These are phyloP conservation scores for Zygoascus meyerae DNA, from an alignment of 1,139 yeast species.

Conservation along the genomic window DNA sequence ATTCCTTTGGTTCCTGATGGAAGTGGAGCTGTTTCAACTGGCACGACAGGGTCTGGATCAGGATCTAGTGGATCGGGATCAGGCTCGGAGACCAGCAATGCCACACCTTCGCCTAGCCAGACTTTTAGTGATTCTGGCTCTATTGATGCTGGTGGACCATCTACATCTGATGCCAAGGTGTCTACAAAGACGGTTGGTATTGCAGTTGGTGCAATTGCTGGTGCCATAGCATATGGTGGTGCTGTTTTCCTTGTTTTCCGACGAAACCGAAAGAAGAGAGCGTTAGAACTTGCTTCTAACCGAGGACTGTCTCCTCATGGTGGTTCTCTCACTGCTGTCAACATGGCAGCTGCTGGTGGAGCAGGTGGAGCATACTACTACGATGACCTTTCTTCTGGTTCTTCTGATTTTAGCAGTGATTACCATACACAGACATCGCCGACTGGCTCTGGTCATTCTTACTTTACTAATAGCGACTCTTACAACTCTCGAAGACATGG, in stretches of 20 bases:
- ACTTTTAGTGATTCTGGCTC: slow-evolving; percentile 26
- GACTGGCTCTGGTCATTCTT: slow-evolving; percentile 13
- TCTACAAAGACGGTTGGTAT: slow-evolving; percentile 34
- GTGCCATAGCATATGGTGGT: slow-evolving; percentile 34
- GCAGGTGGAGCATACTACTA: slow-evolving; percentile 12
- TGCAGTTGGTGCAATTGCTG: slow-evolving; percentile 36
- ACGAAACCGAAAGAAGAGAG: slow-evolving; percentile 27
- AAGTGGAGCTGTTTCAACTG: slow-evolving; percentile 16
- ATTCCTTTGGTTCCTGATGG: slow-evolving; percentile 31
- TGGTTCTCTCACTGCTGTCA: slow-evolving; percentile 9
- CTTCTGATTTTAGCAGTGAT: slow-evolving; percentile 13
- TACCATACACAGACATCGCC: slow-evolving; percentile 6
- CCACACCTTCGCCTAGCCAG: slow-evolving; percentile 11
- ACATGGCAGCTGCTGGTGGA: slow-evolving; percentile 11
- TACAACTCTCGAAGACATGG: slow-evolving; percentile 18
- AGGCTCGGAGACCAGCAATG: slow-evolving; percentile 12
- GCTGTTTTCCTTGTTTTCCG: slow-evolving; percentile 32
- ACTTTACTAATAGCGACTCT: slow-evolving; percentile 5
- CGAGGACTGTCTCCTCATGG: slow-evolving; percentile 7
- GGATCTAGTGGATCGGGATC: slow-evolving; percentile 14
- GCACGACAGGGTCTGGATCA: slow-evolving; percentile 18
- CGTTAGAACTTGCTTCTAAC: slow-evolving; percentile 8
- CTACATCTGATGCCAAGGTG: slow-evolving; percentile 22
- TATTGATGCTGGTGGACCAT: slow-evolving; percentile 29
- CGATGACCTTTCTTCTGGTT: slow-evolving; percentile 16